Conservation (phyloP, 495 filamentous ascomycete genomes). For the Hyaloscypha finlandica region DNA sequence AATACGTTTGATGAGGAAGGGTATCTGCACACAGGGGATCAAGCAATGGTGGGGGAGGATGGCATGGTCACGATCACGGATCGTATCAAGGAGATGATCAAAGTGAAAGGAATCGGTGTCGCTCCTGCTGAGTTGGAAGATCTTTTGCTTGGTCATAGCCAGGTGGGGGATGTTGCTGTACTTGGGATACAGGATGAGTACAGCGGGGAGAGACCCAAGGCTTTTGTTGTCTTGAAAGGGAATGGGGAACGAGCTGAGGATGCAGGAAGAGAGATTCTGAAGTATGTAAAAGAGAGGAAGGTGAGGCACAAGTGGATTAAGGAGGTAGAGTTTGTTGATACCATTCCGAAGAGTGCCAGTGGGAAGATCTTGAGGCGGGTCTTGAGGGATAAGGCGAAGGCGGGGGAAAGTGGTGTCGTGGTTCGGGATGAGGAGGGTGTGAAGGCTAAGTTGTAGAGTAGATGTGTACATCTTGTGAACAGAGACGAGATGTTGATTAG, state of each 20-base stretch:
- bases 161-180: slow-evolving; percentile 63
- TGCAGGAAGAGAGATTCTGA: slow-evolving; percentile 46
- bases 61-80: slow-evolving; percentile 73
- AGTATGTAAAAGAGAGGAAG: slow-evolving; percentile 61
- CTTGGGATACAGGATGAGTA: slow-evolving; percentile 61
- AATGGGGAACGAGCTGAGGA: slow-evolving; percentile 34
- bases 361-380: slow-evolving; percentile 85
- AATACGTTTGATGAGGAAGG: slow-evolving; percentile 55
- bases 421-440: slow-evolving; percentile 19
- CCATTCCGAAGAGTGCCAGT: slow-evolving; percentile 75
- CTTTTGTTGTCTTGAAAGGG: slow-evolving; percentile 58
- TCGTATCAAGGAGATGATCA: slow-evolving; percentile 78
- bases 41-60: slow-evolving; percentile 59
- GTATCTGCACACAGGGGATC: slow-evolving; percentile 68
- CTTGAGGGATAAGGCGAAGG: slow-evolving; percentile 35
- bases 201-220: slow-evolving; percentile 65
- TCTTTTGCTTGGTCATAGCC: slow-evolving; percentile 54
- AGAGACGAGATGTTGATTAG: background rate
- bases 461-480: background rate
- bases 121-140: slow-evolving; percentile 73
- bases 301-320: slow-evolving; percentile 67
- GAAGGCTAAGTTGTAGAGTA: slow-evolving; percentile 19
- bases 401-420: background rate
- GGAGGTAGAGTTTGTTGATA: slow-evolving; percentile 61
- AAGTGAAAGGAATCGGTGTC: slow-evolving; percentile 71